Base-by-base conservation (phyloP, 805 yeast species). In the Yarrowia yakushimensis region DNA sequence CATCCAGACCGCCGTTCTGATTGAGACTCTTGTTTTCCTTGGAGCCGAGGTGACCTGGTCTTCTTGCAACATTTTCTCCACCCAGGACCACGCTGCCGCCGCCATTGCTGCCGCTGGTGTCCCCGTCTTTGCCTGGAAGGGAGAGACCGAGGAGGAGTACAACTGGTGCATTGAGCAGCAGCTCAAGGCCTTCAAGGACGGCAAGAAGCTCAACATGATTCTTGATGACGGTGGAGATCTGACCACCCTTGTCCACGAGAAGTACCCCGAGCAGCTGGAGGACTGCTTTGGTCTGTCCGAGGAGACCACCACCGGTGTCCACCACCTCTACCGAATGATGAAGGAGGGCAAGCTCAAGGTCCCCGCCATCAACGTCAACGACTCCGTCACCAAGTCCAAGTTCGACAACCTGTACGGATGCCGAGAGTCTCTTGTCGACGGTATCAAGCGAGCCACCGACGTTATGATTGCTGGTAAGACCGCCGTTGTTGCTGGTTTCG, bases 21-120 rank as follows among this genome's bases (percentile, higher is more conserved):
- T 94, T 74, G 99, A 93, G 85, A 93, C 99, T 71, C 85, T 94
- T 74, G 89, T 85, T 73, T 97, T 96, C 69, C 85, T 93, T 72
- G 99, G 99, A 82, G 99, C 99, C 68, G 99, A 93, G 84, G 98
- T 93, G 67, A 94, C 99, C 74, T 93, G 99, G 99, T 85, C 97
- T 68, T 90, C 97, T 55, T 93, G 99, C 85, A 93, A 93, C 96
- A 93, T 93, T 74, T 93, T 90, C 87, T 92, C 98, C 72, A 93
- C 99, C 70, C 99, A 93, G 83, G 99, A 93, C 81, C 98, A 93
- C 78, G 98, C 98, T 71, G 98, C 99, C 73, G 97, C 99, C 74
- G 98, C 98, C 73, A 94, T 93, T 78, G 99, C 99, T 72, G 99
- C 98, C 71, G 79, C 97, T 70, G 99, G 99, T 82, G 96, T 93